phyloP scores from a whole-genome alignment of 176 grass and related monocot species.

The Pontederia paniculata region DNA sequence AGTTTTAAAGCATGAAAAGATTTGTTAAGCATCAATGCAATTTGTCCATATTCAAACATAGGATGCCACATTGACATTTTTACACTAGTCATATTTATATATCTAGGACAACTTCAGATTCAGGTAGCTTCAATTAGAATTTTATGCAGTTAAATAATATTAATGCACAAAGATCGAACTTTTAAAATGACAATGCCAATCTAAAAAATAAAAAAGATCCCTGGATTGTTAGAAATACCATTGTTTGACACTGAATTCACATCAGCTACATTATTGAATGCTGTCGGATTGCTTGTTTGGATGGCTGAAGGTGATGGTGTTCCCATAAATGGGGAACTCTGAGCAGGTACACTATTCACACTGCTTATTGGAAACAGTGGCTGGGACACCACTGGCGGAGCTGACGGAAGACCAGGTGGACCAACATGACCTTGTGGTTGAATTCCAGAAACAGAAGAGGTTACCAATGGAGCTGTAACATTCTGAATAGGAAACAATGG shows the following conservation, averaged over 20 bases:
- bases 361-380: conserved; percentile 86
- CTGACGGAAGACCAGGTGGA: conserved; percentile 43
- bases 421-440: conserved; percentile 45
- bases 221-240: neutral
- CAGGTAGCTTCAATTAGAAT: too few relatives aligned
- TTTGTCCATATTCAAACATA: too few relatives aligned
- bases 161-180: too few relatives aligned
- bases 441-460: conserved; percentile 42
- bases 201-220: too few relatives aligned
- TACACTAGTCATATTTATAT: too few relatives aligned
- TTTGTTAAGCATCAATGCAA: too few relatives aligned
- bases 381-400: conserved; percentile 41
- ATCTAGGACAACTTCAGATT: too few relatives aligned
- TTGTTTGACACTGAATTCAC: conserved; percentile 15
- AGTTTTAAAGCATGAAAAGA: too few relatives aligned
- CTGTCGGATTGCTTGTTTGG: conserved; percentile 40
- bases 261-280: conserved; percentile 7
- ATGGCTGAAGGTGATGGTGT: conserved; percentile 32
- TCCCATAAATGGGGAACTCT: conserved; percentile 41
- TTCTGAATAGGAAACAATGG: conserved; percentile 92
- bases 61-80: too few relatives aligned
- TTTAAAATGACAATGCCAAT: too few relatives aligned
- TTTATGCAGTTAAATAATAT: too few relatives aligned
- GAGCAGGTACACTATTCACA: conserved; percentile 27
- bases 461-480: conserved; percentile 44